phyloP scores from a whole-genome alignment of 495 filamentous ascomycete species.

The Cercophora newfieldiana region DNA sequence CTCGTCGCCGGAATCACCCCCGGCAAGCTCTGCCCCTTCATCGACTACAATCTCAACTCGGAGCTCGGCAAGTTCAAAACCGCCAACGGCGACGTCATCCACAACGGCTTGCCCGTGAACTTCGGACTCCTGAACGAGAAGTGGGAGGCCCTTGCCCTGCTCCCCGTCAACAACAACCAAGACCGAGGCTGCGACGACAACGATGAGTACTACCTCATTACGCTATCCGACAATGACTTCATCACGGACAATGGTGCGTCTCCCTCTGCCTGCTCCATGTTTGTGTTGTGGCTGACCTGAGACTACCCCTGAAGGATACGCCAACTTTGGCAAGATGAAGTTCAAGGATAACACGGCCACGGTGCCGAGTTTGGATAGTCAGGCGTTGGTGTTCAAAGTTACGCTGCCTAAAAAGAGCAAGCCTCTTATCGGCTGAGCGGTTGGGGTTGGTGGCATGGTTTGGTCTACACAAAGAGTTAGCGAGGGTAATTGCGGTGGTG shows the following conservation, averaged over 20 bases:
- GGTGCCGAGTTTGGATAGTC: slow-evolving; percentile 66
- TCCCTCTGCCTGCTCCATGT: background rate
- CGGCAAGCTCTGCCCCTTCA: slow-evolving; percentile 66
- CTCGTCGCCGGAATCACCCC: slow-evolving; percentile 59
- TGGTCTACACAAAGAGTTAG: no score
- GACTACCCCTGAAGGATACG: slow-evolving; percentile 44
- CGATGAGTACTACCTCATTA: slow-evolving; percentile 69
- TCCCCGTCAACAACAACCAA: slow-evolving; percentile 57
- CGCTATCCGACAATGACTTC: slow-evolving; percentile 76
- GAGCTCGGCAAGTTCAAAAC: slow-evolving; percentile 62
- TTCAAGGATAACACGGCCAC: slow-evolving; percentile 63
- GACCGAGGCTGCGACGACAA: slow-evolving; percentile 50
- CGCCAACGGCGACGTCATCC: slow-evolving; percentile 44
- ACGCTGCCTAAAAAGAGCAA: slow-evolving; percentile 48
- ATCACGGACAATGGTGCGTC: slow-evolving; percentile 71
- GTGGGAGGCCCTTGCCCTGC: slow-evolving; percentile 71
- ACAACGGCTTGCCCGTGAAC: slow-evolving; percentile 65
- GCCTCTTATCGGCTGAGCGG: slow-evolving; percentile 21
- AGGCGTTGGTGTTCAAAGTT: slow-evolving; percentile 72
- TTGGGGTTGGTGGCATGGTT: background rate
- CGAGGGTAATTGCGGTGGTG: no score
- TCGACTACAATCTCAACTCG: slow-evolving; percentile 71
- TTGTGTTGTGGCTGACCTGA: slow-evolving; percentile 8
- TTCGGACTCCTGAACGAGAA: slow-evolving; percentile 67
- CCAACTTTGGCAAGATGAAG: slow-evolving; percentile 60